These are phyloP conservation scores for Infundibulicybe gibba DNA, from an alignment of 768 basidiomycete genomes.

Conservation along the genomic window DNA sequence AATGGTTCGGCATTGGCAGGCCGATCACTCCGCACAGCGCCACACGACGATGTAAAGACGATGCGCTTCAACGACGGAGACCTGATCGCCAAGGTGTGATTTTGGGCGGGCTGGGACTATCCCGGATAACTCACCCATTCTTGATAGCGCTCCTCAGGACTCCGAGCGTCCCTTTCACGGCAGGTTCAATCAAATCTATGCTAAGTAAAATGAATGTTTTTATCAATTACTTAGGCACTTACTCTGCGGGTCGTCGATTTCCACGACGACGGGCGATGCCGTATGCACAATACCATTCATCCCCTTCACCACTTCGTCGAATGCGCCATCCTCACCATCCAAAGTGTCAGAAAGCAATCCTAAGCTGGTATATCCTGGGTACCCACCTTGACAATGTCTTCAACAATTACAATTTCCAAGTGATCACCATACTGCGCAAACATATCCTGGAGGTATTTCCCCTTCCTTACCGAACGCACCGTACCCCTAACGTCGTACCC, in stretches of 20 bases:
- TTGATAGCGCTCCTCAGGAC: slow-evolving; percentile 58
- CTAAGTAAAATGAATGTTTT: slow-evolving; percentile 47
- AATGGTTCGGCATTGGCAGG: slow-evolving; percentile 21
- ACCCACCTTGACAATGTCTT: slow-evolving; percentile 42
- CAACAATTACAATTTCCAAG: too few relatives aligned
- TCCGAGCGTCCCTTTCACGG: slow-evolving; percentile 62
- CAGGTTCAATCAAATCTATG: slow-evolving; percentile 76
- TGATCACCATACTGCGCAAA: too few relatives aligned
- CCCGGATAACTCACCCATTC: slow-evolving; percentile 32
- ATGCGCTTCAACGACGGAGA: too few relatives aligned
- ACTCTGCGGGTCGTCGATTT: slow-evolving; percentile 33
- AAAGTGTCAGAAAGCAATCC: not conserved
- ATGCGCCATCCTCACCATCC: slow-evolving; percentile 59
- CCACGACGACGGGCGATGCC: slow-evolving; percentile 53
- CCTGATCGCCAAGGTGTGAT: too few relatives aligned
- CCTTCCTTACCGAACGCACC: too few relatives aligned
- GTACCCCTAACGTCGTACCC: too few relatives aligned
- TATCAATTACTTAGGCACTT: not conserved
- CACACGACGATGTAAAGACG: slow-evolving; percentile 62
- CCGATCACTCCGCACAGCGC: slow-evolving; percentile 38
- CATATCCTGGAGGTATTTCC: too few relatives aligned
- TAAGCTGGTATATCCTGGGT: not conserved
- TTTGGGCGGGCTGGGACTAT: not conserved
- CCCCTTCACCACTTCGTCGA: slow-evolving; percentile 68
- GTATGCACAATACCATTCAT: slow-evolving; percentile 63